A percentile compares a stretch with the other conserved stretches of the same genome.
These are phyloP conservation scores for Thinopyrum elongatum DNA, from an alignment of 176 grass and related monocot genomes.

Conservation along the genomic window DNA sequence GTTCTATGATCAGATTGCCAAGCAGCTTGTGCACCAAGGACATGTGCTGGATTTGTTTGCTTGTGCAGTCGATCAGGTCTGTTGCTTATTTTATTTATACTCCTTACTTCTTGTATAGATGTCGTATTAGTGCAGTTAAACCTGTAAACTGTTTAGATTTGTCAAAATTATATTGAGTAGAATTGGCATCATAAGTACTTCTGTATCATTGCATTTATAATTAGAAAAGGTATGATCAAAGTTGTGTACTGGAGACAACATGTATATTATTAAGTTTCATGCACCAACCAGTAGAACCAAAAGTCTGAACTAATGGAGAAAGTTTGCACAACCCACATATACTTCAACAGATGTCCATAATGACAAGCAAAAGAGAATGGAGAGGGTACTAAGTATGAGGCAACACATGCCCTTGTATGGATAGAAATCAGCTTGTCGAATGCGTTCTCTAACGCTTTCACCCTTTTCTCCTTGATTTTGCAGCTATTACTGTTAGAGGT, in stretches of 20 bases:
- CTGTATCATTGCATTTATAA: slow-evolving; percentile 6
- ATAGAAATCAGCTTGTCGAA: not conserved
- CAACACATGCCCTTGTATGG: not conserved
- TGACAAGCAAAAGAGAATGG: not conserved
- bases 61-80: slow-evolving; percentile 91
- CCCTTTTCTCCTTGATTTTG: not conserved
- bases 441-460: not conserved
- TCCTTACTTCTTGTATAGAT: not conserved
- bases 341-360: not conserved
- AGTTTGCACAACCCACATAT: not conserved
- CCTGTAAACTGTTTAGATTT: not conserved
- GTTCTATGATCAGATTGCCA: slow-evolving; percentile 87
- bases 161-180: not conserved
- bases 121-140: not conserved
- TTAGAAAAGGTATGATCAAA: not conserved
- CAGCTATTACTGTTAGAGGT: not conserved
- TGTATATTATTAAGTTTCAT: not conserved
- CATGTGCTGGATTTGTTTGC: slow-evolving; percentile 98
- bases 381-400: slow-evolving; percentile 3
- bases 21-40: slow-evolving; percentile 97
- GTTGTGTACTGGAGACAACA: not conserved
- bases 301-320: not conserved
- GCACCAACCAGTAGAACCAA: not conserved
- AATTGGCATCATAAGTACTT: slow-evolving; percentile 3
- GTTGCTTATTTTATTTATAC: slow-evolving; percentile 21